Percentiles rank a stretch among this genome's conserved stretches.
Conservation (phyloP, 2,329 filamentous ascomycete genomes). For the Podosphaera fusca region DNA sequence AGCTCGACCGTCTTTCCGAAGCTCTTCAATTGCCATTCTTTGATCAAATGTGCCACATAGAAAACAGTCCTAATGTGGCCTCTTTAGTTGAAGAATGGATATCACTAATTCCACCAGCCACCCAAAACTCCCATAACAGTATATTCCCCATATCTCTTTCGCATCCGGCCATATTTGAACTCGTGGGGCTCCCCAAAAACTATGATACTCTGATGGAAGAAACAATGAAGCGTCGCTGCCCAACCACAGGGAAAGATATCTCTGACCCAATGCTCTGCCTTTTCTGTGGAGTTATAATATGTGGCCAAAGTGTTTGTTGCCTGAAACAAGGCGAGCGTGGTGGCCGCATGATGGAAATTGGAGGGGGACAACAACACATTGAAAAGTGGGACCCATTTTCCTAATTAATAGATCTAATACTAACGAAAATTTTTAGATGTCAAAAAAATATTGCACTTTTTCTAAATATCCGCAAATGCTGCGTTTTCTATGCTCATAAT, state of each 20-base stretch:
- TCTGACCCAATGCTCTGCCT: constrained; percentile 80
- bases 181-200: constrained; percentile 76
- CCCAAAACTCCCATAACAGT: neutral
- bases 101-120: constrained; percentile 9
- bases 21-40: constrained; percentile 55
- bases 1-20: constrained; percentile 62
- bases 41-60: constrained; percentile 43
- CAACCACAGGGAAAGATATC: constrained; percentile 75
- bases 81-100: constrained; percentile 48
- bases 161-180: constrained; percentile 82
- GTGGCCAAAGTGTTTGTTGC: constrained; percentile 83
- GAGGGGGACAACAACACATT: constrained; percentile 82
- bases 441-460: constrained; percentile 80
- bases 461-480: constrained; percentile 92
- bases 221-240: constrained; percentile 61
- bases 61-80: constrained; percentile 16
- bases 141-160: constrained; percentile 22
- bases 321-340: constrained; percentile 29
- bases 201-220: constrained; percentile 87
- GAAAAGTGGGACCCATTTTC: constrained; percentile 36
- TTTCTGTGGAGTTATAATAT: constrained; percentile 93
- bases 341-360: constrained; percentile 24
- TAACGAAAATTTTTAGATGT: constrained; percentile 33
- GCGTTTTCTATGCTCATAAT: constrained; percentile 66
- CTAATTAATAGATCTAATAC: constrained; percentile 2